A percentile compares a stretch with the other conserved stretches of the same genome.
Conservation (phyloP, 495 filamentous ascomycete genomes). For the Neurospora sp. region DNA sequence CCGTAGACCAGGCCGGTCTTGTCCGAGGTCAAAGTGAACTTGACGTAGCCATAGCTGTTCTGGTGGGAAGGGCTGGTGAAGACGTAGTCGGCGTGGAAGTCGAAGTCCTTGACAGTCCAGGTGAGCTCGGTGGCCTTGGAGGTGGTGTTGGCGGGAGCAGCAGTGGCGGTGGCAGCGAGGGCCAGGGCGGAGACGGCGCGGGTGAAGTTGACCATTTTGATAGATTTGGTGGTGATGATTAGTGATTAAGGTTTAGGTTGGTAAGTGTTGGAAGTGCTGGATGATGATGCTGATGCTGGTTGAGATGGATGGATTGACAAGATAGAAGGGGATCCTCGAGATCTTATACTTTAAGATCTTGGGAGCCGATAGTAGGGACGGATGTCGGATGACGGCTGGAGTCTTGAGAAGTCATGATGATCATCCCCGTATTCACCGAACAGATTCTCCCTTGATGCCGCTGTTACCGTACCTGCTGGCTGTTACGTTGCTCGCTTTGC, state of each 20-base stretch:
- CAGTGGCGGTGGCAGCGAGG: background rate
- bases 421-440: background rate
- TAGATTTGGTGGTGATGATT: background rate
- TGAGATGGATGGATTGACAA: background rate
- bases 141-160: background rate
- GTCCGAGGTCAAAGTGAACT: constrained; percentile 19
- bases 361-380: background rate
- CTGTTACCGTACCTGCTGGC: background rate
- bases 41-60: constrained; percentile 11
- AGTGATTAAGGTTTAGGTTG: background rate
- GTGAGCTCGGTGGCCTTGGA: background rate
- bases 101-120: constrained; percentile 3
- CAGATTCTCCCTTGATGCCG: background rate
- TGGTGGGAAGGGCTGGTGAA: constrained; percentile 8
- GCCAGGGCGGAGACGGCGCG: background rate
- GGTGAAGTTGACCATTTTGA: background rate
- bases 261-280: background rate
- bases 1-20: constrained; percentile 11
- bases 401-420: background rate
- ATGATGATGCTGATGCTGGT: background rate
- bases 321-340: background rate
- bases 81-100: constrained; percentile 5
- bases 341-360: background rate
- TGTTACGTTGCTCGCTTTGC: background rate
- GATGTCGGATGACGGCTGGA: background rate